phyloP scores from a whole-genome alignment of 2,329 filamentous ascomycete species.

The Chlorencoelia australis region DNA sequence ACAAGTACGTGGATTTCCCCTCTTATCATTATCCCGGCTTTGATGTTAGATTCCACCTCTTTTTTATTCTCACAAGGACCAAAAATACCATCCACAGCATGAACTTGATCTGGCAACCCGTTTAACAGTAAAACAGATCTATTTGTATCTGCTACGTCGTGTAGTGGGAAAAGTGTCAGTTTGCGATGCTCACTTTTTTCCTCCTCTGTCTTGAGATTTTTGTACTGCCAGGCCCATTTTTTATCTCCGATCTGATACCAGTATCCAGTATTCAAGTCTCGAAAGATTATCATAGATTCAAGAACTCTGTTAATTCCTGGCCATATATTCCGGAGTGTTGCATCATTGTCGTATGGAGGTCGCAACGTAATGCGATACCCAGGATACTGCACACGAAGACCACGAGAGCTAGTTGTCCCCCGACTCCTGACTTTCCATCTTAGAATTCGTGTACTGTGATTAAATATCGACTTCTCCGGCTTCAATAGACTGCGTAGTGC shows the following conservation, averaged over 20 bases:
- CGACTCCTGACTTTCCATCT: not conserved
- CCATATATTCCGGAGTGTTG: constrained; percentile 7
- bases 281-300: constrained; percentile 6
- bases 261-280: not conserved
- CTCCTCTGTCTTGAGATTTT: constrained; percentile 5
- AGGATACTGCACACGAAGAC: constrained; percentile 4
- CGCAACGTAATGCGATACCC: not conserved
- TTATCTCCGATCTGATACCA: constrained; percentile 6
- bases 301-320: constrained; percentile 3
- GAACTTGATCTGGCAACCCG: too few species aligned
- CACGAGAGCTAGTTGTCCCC: constrained; percentile 2
- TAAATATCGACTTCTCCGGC: not conserved
- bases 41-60: too few species aligned
- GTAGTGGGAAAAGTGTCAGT: constrained; percentile 5
- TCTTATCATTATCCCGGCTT: too few species aligned
- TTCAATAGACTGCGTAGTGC: constrained; percentile 13
- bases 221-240: not conserved
- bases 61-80: too few species aligned
- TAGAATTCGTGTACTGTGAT: not conserved
- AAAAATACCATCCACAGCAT: too few species aligned
- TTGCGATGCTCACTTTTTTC: constrained; percentile 6
- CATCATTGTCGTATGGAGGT: constrained; percentile 5
- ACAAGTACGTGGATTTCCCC: too few species aligned
- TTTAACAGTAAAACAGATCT: constrained; percentile 5
- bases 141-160: constrained; percentile 5